A percentile compares a stretch with the other conserved stretches of the same genome.
These are phyloP conservation scores for Beauveria brongniartii DNA, from an alignment of 2,329 filamentous ascomycete genomes.

Conservation along the genomic window DNA sequence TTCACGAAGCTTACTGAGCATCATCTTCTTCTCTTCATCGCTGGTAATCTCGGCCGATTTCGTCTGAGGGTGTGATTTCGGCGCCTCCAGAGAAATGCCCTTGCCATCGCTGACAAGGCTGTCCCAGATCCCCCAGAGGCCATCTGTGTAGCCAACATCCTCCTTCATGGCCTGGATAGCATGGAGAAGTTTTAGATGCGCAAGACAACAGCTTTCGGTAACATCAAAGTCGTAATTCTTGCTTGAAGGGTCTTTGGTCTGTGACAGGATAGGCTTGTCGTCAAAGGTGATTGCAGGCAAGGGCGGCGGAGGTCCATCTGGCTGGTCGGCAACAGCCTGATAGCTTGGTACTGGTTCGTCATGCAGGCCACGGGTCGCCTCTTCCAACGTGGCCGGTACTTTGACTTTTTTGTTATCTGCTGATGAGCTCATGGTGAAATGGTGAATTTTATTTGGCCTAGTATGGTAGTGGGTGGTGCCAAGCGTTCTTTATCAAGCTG, in stretches of 20 bases:
- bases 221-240: background rate
- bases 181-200: slow-evolving; percentile 65
- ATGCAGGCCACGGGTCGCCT: background rate
- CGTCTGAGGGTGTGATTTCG: background rate
- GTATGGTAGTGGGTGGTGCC: background rate
- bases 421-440: background rate
- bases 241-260: background rate
- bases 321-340: background rate
- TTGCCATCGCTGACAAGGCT: slow-evolving; percentile 23
- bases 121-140: slow-evolving; percentile 57
- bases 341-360: background rate
- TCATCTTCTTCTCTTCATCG: slow-evolving; percentile 21
- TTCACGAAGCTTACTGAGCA: slow-evolving; percentile 50
- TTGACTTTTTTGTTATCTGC: background rate
- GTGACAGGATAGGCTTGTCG: background rate
- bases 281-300: background rate
- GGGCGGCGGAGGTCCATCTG: background rate
- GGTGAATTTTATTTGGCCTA: background rate
- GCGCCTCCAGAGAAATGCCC: slow-evolving; percentile 7
- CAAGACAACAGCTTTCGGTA: slow-evolving; percentile 40
- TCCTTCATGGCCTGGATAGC: slow-evolving; percentile 61
- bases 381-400: background rate
- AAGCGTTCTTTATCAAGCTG: background rate
- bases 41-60: slow-evolving; percentile 18
- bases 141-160: slow-evolving; percentile 56